Percentiles rank a stretch among this genome's conserved stretches.
Evolutionary conservation across 768 basidiomycete genomes (phyloP).

Genomic region (Kwoniella sp.): DNA sequence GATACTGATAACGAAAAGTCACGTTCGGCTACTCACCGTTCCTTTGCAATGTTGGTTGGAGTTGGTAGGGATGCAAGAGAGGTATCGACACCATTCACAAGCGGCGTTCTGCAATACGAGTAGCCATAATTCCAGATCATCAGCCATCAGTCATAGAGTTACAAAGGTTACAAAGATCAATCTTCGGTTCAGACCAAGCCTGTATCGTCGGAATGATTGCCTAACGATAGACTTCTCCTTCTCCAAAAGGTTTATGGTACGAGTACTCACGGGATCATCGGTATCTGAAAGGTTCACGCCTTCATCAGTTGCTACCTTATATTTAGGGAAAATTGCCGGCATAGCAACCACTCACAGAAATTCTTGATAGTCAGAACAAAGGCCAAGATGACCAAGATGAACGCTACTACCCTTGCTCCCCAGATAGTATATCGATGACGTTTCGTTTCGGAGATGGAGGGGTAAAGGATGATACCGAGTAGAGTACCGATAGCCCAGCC

Average conservation of each 20-base stretch:
- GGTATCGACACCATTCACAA: slow-evolving; percentile 76
- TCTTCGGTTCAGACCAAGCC: too few relatives aligned
- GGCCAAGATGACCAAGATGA: slow-evolving; percentile 74
- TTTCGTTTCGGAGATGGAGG: slow-evolving; percentile 78
- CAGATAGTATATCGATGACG: slow-evolving; percentile 73
- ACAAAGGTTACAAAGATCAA: too few relatives aligned
- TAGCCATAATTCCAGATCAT: too few relatives aligned
- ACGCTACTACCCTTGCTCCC: slow-evolving; percentile 69
- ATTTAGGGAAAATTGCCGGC: too few relatives aligned
- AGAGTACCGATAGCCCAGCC: slow-evolving; percentile 62
- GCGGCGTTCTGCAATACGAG: slow-evolving; percentile 67
- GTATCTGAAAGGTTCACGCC: slow-evolving; percentile 29
- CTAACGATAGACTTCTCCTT: too few relatives aligned
- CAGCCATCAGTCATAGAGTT: neutral
- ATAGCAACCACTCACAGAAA: slow-evolving; percentile 63
- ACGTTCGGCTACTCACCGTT: slow-evolving; percentile 43
- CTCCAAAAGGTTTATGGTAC: neutral
- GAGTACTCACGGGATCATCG: slow-evolving; percentile 35
- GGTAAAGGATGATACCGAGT: slow-evolving; percentile 79
- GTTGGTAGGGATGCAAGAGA: slow-evolving; percentile 82
- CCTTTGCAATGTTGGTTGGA: slow-evolving; percentile 56
- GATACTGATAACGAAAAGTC: neutral
- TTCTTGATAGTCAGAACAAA: slow-evolving; percentile 81
- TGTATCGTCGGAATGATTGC: too few relatives aligned
- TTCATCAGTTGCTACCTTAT: neutral